phyloP scores from a whole-genome alignment of 192 early-diverging fungal species.

The Entrophospora sp. region DNA sequence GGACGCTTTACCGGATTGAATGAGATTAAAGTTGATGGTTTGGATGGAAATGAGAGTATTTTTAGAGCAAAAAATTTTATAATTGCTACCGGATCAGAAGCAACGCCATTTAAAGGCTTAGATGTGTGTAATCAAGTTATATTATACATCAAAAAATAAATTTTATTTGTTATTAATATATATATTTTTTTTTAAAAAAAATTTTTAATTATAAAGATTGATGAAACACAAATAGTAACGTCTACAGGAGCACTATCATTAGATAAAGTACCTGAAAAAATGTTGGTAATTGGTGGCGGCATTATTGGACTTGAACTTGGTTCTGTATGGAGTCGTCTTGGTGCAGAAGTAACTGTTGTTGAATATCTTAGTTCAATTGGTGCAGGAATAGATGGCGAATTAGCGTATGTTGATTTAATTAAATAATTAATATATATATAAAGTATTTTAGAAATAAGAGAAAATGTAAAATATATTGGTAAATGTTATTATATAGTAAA shows the following conservation, averaged over 20 bases:
- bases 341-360: slow-evolving; percentile 90
- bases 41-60: slow-evolving; percentile 63
- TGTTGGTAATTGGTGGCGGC: slow-evolving; percentile 98
- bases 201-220: slow-evolving; percentile 41
- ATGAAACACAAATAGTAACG: slow-evolving; percentile 92
- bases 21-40: slow-evolving; percentile 73
- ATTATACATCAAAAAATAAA: neutral
- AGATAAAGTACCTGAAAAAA: slow-evolving; percentile 90
- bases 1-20: slow-evolving; percentile 72
- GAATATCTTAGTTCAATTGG: slow-evolving; percentile 91
- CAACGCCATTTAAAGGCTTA: slow-evolving; percentile 87
- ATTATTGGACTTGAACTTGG: slow-evolving; percentile 99
- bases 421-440: too few relatives aligned
- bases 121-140: slow-evolving; percentile 35
- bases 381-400: slow-evolving; percentile 93
- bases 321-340: slow-evolving; percentile 95
- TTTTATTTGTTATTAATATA: neutral
- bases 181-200: neutral
- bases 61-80: slow-evolving; percentile 93
- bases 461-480: too few relatives aligned
- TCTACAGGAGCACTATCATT: slow-evolving; percentile 97
- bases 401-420: slow-evolving; percentile 53
- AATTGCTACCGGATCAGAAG: slow-evolving; percentile 96
- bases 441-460: too few relatives aligned
- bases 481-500: slow-evolving; percentile 42